Evolutionary conservation across 768 basidiomycete species (phyloP).

Genomic region (Collybiopsis confluens): DNA sequence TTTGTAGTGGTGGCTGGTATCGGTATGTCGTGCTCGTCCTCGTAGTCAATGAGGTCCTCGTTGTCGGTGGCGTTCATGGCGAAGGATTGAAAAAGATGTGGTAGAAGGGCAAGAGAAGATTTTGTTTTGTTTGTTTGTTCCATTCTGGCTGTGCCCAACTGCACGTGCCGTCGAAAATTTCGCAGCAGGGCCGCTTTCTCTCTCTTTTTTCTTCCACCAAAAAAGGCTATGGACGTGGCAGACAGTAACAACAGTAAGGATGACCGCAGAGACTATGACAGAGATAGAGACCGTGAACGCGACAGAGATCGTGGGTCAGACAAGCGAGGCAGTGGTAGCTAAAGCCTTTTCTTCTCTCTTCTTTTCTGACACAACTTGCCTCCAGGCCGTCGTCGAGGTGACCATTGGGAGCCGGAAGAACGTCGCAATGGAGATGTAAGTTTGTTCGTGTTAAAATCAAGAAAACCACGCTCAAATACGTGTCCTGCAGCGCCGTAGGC

Average conservation of each 20-base stretch:
- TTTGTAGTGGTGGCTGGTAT: conserved; percentile 50
- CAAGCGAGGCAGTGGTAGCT: conserved; percentile 47
- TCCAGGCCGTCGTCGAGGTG: conserved; percentile 45
- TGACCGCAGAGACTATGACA: conserved; percentile 34
- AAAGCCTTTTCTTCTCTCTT: neutral
- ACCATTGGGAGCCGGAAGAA: conserved; percentile 86
- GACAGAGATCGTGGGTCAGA: conserved; percentile 25
- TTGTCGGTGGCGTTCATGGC: conserved; percentile 82
- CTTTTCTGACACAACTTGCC: conserved; percentile 10
- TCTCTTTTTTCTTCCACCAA: neutral
- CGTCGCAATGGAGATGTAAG: conserved; percentile 70
- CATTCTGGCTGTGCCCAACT: neutral
- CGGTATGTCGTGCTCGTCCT: conserved; percentile 81
- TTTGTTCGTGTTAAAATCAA: neutral
- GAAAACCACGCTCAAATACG: neutral
- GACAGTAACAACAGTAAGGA: conserved; percentile 38
- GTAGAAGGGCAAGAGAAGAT: conserved; percentile 19
- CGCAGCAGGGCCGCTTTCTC: neutral
- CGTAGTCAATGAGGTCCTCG: conserved; percentile 93
- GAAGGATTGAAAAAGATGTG: conserved; percentile 18
- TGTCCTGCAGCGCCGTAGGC: conserved; percentile 35
- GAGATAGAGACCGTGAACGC: conserved; percentile 30
- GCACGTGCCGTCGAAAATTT: too few relatives aligned
- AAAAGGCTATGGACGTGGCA: conserved; percentile 62
- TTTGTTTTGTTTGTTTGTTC: conserved; percentile 12